Conservation (phyloP, 768 basidiomycete species). For the Nidula microcarpa region DNA sequence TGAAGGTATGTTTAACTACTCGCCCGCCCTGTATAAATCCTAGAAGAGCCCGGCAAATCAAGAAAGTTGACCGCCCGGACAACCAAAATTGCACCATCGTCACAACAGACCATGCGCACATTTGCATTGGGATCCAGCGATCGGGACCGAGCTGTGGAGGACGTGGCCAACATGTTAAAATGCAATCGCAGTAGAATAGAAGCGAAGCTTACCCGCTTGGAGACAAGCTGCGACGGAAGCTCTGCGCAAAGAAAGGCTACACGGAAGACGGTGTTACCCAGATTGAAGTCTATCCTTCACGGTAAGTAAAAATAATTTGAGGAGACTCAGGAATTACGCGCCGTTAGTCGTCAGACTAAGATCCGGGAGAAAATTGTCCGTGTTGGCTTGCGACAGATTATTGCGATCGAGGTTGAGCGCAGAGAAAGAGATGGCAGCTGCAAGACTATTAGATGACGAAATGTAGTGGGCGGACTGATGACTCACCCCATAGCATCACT, state of each 20-base stretch:
- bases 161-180: slow-evolving; percentile 5
- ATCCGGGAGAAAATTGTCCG: slow-evolving; percentile 55
- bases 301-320: background rate
- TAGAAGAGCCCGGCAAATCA: slow-evolving; percentile 44
- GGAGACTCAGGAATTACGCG: slow-evolving; percentile 3
- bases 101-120: slow-evolving; percentile 52
- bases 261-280: slow-evolving; percentile 52
- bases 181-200: too few relatives aligned
- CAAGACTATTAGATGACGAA: background rate
- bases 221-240: slow-evolving; percentile 59
- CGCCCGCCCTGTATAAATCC: slow-evolving; percentile 49
- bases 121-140: slow-evolving; percentile 60
- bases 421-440: slow-evolving; percentile 52
- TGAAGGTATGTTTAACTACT: too few relatives aligned
- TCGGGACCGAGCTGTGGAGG: slow-evolving; percentile 50
- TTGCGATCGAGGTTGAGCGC: slow-evolving; percentile 51
- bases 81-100: slow-evolving; percentile 55
- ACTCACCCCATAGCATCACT: slow-evolving; percentile 46
- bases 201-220: slow-evolving; percentile 39
- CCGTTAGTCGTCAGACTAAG: slow-evolving; percentile 48
- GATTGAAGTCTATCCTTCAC: slow-evolving; percentile 42
- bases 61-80: slow-evolving; percentile 46
- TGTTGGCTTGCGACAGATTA: slow-evolving; percentile 57
- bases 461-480: background rate
- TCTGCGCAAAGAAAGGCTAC: slow-evolving; percentile 52